Conservation (phyloP, 768 basidiomycete species). For the Mycena vulgaris region DNA sequence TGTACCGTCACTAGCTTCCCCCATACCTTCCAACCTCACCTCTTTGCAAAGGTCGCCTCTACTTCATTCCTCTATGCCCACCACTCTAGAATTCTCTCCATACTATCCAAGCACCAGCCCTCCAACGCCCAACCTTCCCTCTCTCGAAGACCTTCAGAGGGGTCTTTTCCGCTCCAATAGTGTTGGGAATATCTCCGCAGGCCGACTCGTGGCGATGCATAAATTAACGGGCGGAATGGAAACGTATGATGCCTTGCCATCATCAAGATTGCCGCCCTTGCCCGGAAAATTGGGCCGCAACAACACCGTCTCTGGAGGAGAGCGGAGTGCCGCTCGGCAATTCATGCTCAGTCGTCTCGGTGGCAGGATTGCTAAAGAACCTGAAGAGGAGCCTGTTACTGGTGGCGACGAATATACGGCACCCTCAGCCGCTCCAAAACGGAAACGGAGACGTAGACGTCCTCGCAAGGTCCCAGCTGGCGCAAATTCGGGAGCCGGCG, state of each 20-base stretch:
- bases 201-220: constrained; percentile 82
- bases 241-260: constrained; percentile 73
- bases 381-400: constrained; percentile 74
- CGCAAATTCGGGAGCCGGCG: constrained; percentile 65
- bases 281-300: constrained; percentile 69
- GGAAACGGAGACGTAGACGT: constrained; percentile 71
- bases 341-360: constrained; percentile 76
- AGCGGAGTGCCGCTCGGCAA: constrained; percentile 80
- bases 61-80: constrained; percentile 67
- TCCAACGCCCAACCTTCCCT: constrained; percentile 78
- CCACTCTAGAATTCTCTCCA: constrained; percentile 68
- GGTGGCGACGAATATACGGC: constrained; percentile 69
- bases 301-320: constrained; percentile 88
- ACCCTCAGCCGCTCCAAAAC: constrained; percentile 66
- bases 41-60: constrained; percentile 63
- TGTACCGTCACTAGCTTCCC: constrained; percentile 54
- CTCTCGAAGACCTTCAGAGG: constrained; percentile 83
- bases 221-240: constrained; percentile 88
- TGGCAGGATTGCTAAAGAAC: constrained; percentile 71
- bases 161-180: constrained; percentile 95
- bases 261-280: constrained; percentile 65
- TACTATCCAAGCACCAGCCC: constrained; percentile 79
- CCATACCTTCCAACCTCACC: constrained; percentile 69
- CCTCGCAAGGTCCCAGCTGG: constrained; percentile 66
- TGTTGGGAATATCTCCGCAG: constrained; percentile 81